Conservation (phyloP, 805 yeast genomes). For the Hanseniaspora valbyensis region DNA sequence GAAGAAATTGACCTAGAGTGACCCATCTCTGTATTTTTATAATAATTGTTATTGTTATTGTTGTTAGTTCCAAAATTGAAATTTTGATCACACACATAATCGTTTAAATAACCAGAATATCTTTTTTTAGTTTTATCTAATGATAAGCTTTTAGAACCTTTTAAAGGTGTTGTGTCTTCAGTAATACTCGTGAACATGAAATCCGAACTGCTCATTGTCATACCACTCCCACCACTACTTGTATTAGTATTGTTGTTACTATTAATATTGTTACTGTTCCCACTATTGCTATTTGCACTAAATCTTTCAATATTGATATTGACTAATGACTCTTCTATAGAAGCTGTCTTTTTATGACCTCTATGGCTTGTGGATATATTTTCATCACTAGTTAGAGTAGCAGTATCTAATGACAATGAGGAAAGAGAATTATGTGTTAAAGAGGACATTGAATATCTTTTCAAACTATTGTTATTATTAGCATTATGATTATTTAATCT, state of each 20-base stretch:
- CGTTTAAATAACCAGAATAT: slow-evolving; percentile 15
- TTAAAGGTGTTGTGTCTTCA: neutral
- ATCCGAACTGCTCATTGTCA: slow-evolving; percentile 2
- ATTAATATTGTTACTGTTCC: slow-evolving; percentile 2
- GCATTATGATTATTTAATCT: neutral
- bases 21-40: slow-evolving; percentile 2
- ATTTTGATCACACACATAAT: slow-evolving; percentile 11
- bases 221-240: neutral
- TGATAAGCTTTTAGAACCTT: neutral
- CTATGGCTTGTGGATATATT: neutral
- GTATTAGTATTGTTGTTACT: too few relatives aligned
- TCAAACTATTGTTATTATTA: neutral
- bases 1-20: slow-evolving; percentile 14
- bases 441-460: slow-evolving; percentile 13
- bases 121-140: slow-evolving; percentile 11
- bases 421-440: slow-evolving; percentile 8
- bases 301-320: slow-evolving; percentile 13
- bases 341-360: slow-evolving; percentile 11
- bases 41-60: neutral
- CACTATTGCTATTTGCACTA: neutral
- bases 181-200: slow-evolving; percentile 10
- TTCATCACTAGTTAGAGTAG: slow-evolving; percentile 9
- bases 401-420: slow-evolving; percentile 8
- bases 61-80: neutral
- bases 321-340: slow-evolving; percentile 13